Evolutionary conservation across 2,329 filamentous ascomycete species (phyloP), one percentile per base, ranked within the genome.

Genomic region (Endocalyx cinctus): DNA sequence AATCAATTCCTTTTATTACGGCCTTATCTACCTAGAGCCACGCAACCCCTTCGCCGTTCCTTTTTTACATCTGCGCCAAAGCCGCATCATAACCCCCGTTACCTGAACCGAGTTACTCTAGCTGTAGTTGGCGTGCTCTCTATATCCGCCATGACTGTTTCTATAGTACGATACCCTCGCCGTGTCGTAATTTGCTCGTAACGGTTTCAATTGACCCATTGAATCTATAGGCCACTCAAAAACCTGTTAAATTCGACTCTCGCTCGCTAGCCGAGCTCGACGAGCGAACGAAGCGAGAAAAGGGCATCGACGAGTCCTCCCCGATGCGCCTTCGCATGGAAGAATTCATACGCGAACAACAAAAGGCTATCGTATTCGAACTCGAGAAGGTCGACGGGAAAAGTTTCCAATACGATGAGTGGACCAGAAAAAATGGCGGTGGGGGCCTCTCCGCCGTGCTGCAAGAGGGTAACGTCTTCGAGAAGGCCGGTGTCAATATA

Each of bases 321-420:
- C 89, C 92, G 2, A 97, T 98, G 90, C 88, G 92, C 35, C 74
- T 98, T 37, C 87, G 90, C 43, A 97, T 98, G 92, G 92, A 98
- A 64, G 79, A 86, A 52, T 85, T 97, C 58, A 94, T 97, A 62
- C 92, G 92, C 60, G 78, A 88, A 50, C 87, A 97, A 52, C 92
- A 98, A 57, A 77, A 86, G 51, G 77, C 83, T 42, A 98, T 98
- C 38, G 84, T 97, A 17, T 69, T 76, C 35, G 87, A 83, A 37
- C 75, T 98, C 15, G 84, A 94, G 58, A 74, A 79, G 49, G 70
- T 97, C 27, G 92, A 97, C 55, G 89, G 87, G 37, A 79, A 77
- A 44, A 74, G 78, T 46, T 98, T 98, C 68, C 75, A 76, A 39
- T 70, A 79, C 39, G 92, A 98, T 64, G 82, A 83, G 45, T 98